Percentiles rank a stretch among this genome's conserved stretches.
Conservation (phyloP, 345 rosid genomes). For the Populus euphratica region DNA sequence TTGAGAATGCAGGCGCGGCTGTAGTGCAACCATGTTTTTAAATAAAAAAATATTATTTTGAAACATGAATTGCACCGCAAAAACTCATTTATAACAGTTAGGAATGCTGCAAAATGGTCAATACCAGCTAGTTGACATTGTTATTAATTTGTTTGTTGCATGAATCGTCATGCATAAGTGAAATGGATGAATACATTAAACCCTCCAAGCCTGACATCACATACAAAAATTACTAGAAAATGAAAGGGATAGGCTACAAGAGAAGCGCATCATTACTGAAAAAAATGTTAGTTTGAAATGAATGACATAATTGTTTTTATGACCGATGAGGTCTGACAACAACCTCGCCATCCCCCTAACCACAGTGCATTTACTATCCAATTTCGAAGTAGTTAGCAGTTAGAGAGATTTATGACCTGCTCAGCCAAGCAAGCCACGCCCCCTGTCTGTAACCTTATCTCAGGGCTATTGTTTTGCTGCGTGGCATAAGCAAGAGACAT, state of each 20-base stretch:
- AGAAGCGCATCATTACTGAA: background rate
- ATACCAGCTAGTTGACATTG: background rate
- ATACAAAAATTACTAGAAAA: background rate
- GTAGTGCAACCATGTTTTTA: too few species aligned
- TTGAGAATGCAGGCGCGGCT: too few species aligned
- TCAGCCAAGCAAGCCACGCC: background rate
- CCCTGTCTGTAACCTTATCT: background rate
- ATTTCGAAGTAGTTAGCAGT: conserved; percentile 39
- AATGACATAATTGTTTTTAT: conserved; percentile 19
- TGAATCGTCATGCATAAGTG: background rate
- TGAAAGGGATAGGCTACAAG: background rate
- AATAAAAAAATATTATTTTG: too few species aligned
- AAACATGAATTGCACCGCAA: too few species aligned
- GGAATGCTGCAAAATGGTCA: too few species aligned
- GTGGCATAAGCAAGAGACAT: background rate
- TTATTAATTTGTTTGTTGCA: background rate
- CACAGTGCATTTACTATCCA: conserved; percentile 34
- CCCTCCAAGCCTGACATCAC: background rate
- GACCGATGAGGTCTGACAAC: conserved; percentile 18
- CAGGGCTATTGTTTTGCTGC: conserved; percentile 5
- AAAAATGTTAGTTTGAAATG: conserved; percentile 6
- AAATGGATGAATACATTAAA: background rate
- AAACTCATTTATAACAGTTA: too few species aligned
- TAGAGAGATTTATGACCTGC: conserved; percentile 23
- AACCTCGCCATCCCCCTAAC: conserved; percentile 17